Evolutionary conservation across 208 protist species (phyloP), one percentile per base, ranked within the genome.

Genomic region (Acanthamoeba royreba): DNA sequence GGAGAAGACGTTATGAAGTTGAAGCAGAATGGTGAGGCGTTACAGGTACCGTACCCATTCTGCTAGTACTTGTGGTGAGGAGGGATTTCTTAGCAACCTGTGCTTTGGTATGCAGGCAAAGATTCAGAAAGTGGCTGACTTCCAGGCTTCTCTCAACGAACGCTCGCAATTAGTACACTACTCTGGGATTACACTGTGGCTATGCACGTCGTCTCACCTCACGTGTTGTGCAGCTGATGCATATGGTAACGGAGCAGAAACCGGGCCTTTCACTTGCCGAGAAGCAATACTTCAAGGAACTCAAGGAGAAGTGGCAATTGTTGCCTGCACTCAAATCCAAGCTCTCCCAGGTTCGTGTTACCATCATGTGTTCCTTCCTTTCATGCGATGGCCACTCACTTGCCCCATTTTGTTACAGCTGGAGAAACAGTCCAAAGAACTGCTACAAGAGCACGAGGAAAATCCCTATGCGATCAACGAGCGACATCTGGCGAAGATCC

Each of bases 231-330:
- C 43, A 85, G 74, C n/a, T 85, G 0, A 49, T 91, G 85, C 52
- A 91, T 7, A 15, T 91, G 52, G 42, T 91, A 7, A 74, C 85
- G 38, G 38, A 47, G 85, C 85, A 91, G 43, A 45, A 72, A 38
- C 52, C 52, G 33, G 52, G 55, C 43, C 85, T 91, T 11, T 91
- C 85, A 13, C n/a, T n/a, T 9, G 85, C 85, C 52, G 85, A 91
- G 53, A 72, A 91, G 43, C 55, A 91, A 45, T 91, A 53, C 53
- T 35, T 91, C 85, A 42, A 72, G 38, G 85, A 91, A 53, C 52
- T 91, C 38, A 66, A 45, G 4, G 85, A 91, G 42, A 63, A 91
- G 52, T 72, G 72, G 42, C 55, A 91, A 45, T 33, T 72, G 52
- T 38, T 91, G 0, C 85, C 85, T 7, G 42, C 53, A 31, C 40